Evolutionary conservation across 2,329 filamentous ascomycete species (phyloP), one percentile per base, ranked within the genome.

Genomic region (Beauveria sp.): DNA sequence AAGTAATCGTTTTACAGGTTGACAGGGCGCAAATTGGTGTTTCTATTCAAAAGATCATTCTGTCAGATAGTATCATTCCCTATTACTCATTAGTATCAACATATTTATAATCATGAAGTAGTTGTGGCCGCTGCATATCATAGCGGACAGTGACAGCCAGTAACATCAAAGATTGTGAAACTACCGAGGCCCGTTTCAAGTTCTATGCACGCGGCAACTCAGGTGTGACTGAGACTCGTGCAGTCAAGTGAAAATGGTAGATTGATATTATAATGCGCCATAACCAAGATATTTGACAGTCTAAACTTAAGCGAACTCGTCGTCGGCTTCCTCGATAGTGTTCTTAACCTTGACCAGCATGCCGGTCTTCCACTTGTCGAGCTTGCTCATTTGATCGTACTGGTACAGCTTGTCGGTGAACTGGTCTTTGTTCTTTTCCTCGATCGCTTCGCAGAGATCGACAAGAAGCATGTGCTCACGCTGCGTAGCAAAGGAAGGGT

Each of bases 341-440:
- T 87, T 87, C 86, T 97, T 97, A 70, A 97, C 83, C 67, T 86
- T 84, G 70, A 96, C 78, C 65, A 96, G 75, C 62, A 96, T 79
- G 38, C 88, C 90, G 56, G 90, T 96, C 88, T 97, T 96, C 93
- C 93, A 98, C 79, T 93, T 95, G 72, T 97, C 93, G 70, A 98
- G 78, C 80, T 95, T 95, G 78, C 87, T 95, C 78, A 96, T 81
- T 78, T 96, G 90, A 73, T 97, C 92, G 71, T 86, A 98, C 73
- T 93, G 87, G 79, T 89, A 96, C 65, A 95, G 76, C 73, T 93
- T 92, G 71, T 96, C 91, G 24, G 88, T 85, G 70, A 96, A 98
- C 64, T 82, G 80, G 69, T 96, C 91, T 73, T 89, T 87, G 69
- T 96, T 90, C 61, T 87, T 87, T 38, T 85, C 82, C 70, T 95